Evolutionary conservation across 345 rosid species (phyloP).

Genomic region (Laguncularia racemosa): DNA sequence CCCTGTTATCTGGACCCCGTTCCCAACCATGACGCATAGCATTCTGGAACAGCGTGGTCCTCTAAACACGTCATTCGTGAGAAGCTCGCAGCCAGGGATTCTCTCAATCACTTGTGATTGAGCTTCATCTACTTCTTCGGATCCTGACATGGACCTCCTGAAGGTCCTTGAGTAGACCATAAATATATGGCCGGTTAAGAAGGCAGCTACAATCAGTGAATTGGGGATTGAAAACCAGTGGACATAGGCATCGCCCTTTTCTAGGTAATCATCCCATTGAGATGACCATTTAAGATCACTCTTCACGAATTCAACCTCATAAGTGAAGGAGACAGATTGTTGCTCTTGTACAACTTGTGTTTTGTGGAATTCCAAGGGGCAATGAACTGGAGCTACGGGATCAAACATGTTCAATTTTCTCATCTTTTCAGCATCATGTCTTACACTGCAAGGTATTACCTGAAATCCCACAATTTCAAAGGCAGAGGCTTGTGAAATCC

Average conservation of each 20-base stretch:
- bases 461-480: background rate
- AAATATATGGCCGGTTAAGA: background rate
- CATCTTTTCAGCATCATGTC: too few relatives aligned
- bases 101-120: constrained; percentile 71
- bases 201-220: too few relatives aligned
- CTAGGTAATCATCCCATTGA: too few relatives aligned
- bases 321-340: too few relatives aligned
- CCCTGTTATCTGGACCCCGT: too few relatives aligned
- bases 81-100: constrained; percentile 37
- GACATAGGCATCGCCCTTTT: too few relatives aligned
- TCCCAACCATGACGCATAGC: constrained; percentile 11
- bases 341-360: background rate
- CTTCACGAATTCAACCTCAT: background rate
- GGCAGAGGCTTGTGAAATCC: background rate
- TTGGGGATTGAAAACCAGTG: too few relatives aligned
- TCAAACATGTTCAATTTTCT: background rate
- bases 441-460: background rate
- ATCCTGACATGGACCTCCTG: constrained; percentile 2
- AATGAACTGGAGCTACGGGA: background rate
- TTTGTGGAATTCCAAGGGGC: background rate
- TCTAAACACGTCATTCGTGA: constrained; percentile 2
- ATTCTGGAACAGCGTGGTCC: constrained; percentile 3
- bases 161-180: constrained; percentile 2
- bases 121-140: constrained; percentile 66
- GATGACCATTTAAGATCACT: too few relatives aligned